A percentile compares a stretch with the other conserved stretches of the same genome.
Evolutionary conservation across 208 protist genomes (phyloP).

Genomic region (Endotrypanum monterogeii): DNA sequence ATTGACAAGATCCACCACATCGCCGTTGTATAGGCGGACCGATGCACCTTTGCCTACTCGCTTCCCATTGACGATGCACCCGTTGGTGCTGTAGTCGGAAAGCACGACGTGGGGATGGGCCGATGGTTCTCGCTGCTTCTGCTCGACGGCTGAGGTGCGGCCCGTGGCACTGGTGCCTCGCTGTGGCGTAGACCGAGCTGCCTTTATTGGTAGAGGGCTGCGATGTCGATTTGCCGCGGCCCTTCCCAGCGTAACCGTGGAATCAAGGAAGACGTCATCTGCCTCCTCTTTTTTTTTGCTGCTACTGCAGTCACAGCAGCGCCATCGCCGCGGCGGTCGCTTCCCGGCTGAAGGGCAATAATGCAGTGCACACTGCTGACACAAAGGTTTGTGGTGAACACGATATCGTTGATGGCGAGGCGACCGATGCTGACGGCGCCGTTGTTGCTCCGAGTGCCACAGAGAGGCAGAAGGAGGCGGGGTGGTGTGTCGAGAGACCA

Average conservation of each 20-base stretch:
- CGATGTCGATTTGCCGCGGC: background rate
- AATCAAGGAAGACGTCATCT: background rate
- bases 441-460: constrained; percentile 11
- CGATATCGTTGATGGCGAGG: constrained; percentile 38
- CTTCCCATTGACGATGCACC: constrained; percentile 38
- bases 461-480: constrained; percentile 34
- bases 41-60: constrained; percentile 40
- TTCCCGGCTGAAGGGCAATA: constrained; percentile 9
- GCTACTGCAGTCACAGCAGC: background rate
- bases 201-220: background rate
- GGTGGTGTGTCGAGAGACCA: background rate
- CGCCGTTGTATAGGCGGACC: constrained; percentile 30
- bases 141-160: background rate
- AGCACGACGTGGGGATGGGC: constrained; percentile 23
- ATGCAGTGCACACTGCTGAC: constrained; percentile 60
- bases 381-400: constrained; percentile 43
- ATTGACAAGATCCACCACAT: constrained; percentile 52
- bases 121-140: background rate
- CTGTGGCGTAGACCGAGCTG: background rate
- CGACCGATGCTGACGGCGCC: constrained; percentile 44
- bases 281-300: background rate
- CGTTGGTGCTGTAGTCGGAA: constrained; percentile 69
- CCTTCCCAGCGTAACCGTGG: background rate
- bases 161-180: background rate
- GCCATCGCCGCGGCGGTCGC: background rate